Evolutionary conservation across 805 yeast species (phyloP), one percentile per base, ranked within the genome.

Genomic region (Ogataea ganodermae): DNA sequence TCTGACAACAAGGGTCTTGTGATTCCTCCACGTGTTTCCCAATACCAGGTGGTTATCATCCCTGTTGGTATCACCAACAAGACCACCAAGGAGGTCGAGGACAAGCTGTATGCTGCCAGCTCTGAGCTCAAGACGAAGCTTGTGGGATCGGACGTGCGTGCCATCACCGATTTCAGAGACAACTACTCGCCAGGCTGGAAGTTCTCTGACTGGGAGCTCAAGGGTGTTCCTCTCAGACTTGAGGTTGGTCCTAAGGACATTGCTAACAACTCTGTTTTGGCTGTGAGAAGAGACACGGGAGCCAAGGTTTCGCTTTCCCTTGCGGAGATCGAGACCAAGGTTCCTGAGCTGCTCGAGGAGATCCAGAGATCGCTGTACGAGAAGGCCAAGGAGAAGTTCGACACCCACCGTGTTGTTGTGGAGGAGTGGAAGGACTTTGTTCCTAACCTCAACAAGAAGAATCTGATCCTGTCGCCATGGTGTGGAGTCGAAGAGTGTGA

Each of bases 161-260:
- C 80, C 22, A 73, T 77, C 47, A 85, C 92, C 60, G 99, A 94
- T 71, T 86, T 83, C 78, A 84, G 97, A 71, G 96, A 85, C 59
- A 89, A 84, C 75, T 92, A 94, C 75, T 85, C 97, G 45, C 96
- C 98, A 56, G 99, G 99, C 55, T 94, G 97, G 98, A 94, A 94
- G 73, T 94, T 92, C 72, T 85, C 97, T 49, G 96, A 94, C 67
- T 86, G 95, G 79, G 99, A 94, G 75, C 81, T 94, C 67, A 89
- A 86, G 76, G 99, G 99, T 79, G 77, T 84, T 45, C 98, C 98
- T 56, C 73, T 94, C 55, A 86, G 99, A 70, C 65, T 94, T 41
- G 99, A 94, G 76, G 80, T 88, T 62, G 99, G 99, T 59, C 99
- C 99, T 61, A 89, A 87, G 74, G 99, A 94, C 71, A 74, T 89